Base-by-base conservation (phyloP, 345 rosid species). In the Crucihimalaya himalaica region DNA sequence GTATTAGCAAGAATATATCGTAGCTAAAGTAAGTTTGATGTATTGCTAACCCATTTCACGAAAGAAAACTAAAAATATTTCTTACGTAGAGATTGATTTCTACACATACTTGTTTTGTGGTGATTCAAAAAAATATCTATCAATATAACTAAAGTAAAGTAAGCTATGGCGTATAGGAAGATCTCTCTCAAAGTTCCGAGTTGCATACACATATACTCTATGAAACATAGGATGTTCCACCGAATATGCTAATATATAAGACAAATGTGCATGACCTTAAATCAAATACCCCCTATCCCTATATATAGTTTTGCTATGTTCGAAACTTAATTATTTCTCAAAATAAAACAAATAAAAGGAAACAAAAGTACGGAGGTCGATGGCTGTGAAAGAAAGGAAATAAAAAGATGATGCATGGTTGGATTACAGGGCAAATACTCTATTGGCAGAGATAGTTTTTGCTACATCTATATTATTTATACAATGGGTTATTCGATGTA, bases 341-440 rank as follows among this genome's bases (percentile, higher is more conserved):
- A 20, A 20, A 20, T 2, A 74, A 5, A 59, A 59, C 28, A 64
- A 18, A 6, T 3, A 19, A 25, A 47, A 25, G 14, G 15, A 55
- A 14, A 21, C 10, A 48, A 10, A 59, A 19, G 27, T 31, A 29
- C 1, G 31, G n/a, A 45, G 20, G 10, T 72, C 42, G 2, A 62
- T 72, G 20, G 53, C 25, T n/a, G 31, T 14, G 47, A 35, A 55
- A 35, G 39, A 37, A 37, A 11, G 14, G 14, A 32, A 65, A 16
- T 0, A 19, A 54, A 13, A 73, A 4, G 68, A 68, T n/a, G 12
- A 40, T 75, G 74, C 70, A 61, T 75, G 70, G 58, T 75, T 68
- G 51, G 51, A 47, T 68, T 75, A 75, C 63, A 51, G 74, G 79
- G 74, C 70, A 25, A 75, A 32, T 32, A 75, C 79, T 75, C 74